Base-by-base conservation (phyloP, 2,329 filamentous ascomycete species). In the Phaeosphaeriaceae sp. region DNA sequence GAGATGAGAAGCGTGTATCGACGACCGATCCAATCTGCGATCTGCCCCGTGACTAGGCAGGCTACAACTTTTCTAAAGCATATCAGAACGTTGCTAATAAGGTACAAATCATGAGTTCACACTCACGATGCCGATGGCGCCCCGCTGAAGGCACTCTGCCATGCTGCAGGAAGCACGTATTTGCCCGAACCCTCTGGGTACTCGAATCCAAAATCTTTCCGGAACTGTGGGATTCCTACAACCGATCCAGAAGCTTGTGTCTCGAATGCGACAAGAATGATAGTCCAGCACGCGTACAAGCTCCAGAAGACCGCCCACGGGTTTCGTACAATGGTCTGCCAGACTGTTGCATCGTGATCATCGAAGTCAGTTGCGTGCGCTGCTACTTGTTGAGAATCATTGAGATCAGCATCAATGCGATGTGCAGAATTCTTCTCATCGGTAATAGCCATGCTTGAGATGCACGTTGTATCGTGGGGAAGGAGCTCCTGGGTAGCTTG, bases 81-180 rank as follows among this genome's bases (percentile, higher is more conserved):
- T 33, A 47, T 48, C 10, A 27, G 46, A 22, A 54, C 17, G 9
- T 17, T 24, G 15, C 6, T 17, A 3, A n/a, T 7, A 10, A 17
- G 24, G 60, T 27, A 27, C 17, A 48, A 7, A 17, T 7, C 17
- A 17, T 15, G 17, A 36, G 31, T 24, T 55, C 21, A 68, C 20
- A 21, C 70, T 44, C 63, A 72, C 56, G 69, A 70, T 22, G 78
- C 78, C 22, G 79, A 70, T 1, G 79, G 78, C 0, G 68, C 80
- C 10, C 77, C 79, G 20, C 71, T 71, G 60, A 81, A 80, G 5
- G 79, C 79, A 21, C 70, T 73, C 59, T 82, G 79, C 80, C 80
- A 82, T 21, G 75, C 72, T 2, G 78, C 73, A 4, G 72, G 61
- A 5, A 81, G 64, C 3, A 80, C 76, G 65, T 76, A 81, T 54